Base-by-base conservation (phyloP, 2,329 filamentous ascomycete genomes). In the Phyllosticta citribraziliensis region DNA sequence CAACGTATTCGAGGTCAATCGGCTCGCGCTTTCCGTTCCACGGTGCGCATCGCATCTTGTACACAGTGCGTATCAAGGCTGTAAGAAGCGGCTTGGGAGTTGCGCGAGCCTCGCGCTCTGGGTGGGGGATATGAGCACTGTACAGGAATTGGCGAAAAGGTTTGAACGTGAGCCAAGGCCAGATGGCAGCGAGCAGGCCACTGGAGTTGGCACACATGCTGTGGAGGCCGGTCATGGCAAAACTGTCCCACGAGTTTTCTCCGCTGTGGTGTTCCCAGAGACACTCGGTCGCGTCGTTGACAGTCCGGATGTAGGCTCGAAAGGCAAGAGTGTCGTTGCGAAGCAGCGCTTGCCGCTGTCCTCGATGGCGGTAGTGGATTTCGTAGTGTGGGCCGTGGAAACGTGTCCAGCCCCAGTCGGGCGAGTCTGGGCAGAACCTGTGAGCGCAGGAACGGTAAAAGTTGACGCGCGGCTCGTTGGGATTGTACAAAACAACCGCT, bases 321-420 rank as follows among this genome's bases (percentile, higher is more conserved):
- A 87, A 84, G 0, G 82, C 79, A 52, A 87, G 77, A 50, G 81
- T 84, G 67, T 87, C 84, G 64, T 84, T 76, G 35, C 79, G 81
- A 20, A 87, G 74, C 9, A 87, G 74, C 10, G 84, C 79, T 67
- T 83, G 79, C 35, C 82, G 79, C 67, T 85, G 81, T 33, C 78
- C 78, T 59, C 79, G 80, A 62, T 80, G 77, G n/a, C 84, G 81
- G 35, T 75, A 70, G 57, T 83, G 78, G 56, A 86, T 82, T 53
- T 84, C 77, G 63, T 82, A 80, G 72, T 81, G 82, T 4, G 82
- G 81, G 5, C 79, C 80, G 65, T 82, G 79, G 68, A 85, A 86
- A 62, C 83, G 80, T 35, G 82, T 83, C 83, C 83, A 86, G 2
- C 84, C 84, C 79, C 83, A 85, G 65, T 87, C 84, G 12, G 83